Evolutionary conservation across 306 rosid species (phyloP).

Genomic region (Alnus rubra): DNA sequence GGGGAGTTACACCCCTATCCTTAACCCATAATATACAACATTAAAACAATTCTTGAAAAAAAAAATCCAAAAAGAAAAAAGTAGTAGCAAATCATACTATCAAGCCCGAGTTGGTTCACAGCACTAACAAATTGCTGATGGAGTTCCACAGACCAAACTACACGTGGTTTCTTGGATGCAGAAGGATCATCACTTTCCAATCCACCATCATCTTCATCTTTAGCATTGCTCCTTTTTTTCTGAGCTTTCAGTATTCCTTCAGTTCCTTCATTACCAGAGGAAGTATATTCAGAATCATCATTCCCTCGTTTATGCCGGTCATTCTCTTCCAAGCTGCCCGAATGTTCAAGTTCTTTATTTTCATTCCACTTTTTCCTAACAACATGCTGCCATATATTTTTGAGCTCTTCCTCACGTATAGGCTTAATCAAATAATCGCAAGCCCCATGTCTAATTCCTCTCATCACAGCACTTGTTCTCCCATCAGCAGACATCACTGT

Average conservation of each 20-base stretch:
- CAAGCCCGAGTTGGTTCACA: conserved; percentile 60
- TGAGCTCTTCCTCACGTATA: conserved; percentile 43
- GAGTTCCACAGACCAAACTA: conserved; percentile 60
- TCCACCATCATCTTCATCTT: conserved; percentile 60
- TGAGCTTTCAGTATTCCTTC: conserved; percentile 48
- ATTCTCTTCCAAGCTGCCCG: conserved; percentile 58
- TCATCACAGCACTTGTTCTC: conserved; percentile 36
- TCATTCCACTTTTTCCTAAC: conserved; percentile 42
- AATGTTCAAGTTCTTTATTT: conserved; percentile 52
- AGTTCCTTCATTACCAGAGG: conserved; percentile 49
- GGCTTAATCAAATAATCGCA: conserved; percentile 70
- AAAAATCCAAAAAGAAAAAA: background rate
- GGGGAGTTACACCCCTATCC: too few species aligned
- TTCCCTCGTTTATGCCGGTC: conserved; percentile 44
- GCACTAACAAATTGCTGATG: conserved; percentile 56
- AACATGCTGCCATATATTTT: conserved; percentile 71
- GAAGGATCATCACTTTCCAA: conserved; percentile 49
- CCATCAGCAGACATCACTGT: conserved; percentile 76
- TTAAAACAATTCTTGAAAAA: background rate
- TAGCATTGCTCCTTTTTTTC: conserved; percentile 55
- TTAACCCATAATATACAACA: conserved; percentile 4
- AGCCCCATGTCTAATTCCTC: conserved; percentile 52
- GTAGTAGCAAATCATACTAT: conserved; percentile 53
- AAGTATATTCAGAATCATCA: conserved; percentile 58
- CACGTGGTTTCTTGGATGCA: conserved; percentile 54